Conservation (phyloP, 352 stramenopile species). For the Aphanomyces cochlioides region DNA sequence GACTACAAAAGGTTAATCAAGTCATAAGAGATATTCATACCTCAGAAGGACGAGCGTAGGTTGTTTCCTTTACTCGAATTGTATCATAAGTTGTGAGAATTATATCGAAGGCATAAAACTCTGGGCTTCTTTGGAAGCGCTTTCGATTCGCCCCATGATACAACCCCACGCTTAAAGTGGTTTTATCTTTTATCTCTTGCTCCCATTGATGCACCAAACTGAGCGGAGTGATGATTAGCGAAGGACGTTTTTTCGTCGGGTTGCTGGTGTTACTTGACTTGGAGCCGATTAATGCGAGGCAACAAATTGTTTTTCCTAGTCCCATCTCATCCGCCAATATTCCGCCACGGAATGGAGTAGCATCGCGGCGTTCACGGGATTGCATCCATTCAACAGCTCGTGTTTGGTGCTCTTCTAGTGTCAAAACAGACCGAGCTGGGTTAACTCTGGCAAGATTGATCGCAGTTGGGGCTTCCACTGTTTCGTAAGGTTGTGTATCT, state of each 20-base stretch:
- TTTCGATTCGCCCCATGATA: conserved; percentile 71
- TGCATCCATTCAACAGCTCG: conserved; percentile 89
- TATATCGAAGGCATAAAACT: conserved; percentile 78
- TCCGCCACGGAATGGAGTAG: conserved; percentile 48
- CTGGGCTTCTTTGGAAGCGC: conserved; percentile 52
- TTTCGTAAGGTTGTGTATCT: conserved; percentile 6
- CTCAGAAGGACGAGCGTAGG: conserved; percentile 33
- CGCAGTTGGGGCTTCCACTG: not conserved
- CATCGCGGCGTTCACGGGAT: conserved; percentile 38
- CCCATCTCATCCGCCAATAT: conserved; percentile 88
- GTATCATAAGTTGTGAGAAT: conserved; percentile 81
- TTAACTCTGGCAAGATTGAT: conserved; percentile 6
- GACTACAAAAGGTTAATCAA: no score
- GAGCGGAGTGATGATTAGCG: conserved; percentile 74
- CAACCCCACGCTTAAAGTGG: conserved; percentile 64
- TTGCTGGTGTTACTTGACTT: conserved; percentile 33
- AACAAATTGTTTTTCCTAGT: conserved; percentile 88
- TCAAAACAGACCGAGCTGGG: conserved; percentile 34
- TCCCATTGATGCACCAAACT: conserved; percentile 86
- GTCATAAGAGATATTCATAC: not conserved
- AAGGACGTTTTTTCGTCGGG: conserved; percentile 45
- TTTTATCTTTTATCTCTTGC: conserved; percentile 72
- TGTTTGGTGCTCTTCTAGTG: conserved; percentile 69
- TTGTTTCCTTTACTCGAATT: conserved; percentile 66
- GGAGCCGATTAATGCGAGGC: conserved; percentile 71